These are phyloP conservation scores for Kodamaea laetipori DNA, from an alignment of 805 yeast genomes.

Conservation along the genomic window DNA sequence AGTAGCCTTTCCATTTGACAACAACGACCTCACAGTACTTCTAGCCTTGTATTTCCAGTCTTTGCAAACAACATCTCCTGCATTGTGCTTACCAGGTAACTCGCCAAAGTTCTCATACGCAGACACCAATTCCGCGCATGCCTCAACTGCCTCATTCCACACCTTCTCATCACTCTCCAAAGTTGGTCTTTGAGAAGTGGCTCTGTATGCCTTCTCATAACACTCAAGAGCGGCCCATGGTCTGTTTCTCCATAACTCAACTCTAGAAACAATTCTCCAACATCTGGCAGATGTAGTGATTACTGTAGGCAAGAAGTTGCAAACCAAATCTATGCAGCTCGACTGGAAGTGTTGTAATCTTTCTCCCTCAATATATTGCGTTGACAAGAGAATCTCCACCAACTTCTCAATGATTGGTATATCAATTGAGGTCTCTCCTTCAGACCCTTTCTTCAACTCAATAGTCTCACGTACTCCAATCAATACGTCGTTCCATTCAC, in stretches of 20 bases:
- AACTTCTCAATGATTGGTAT: constrained; percentile 73
- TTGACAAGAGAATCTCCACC: constrained; percentile 60
- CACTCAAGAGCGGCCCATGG: constrained; percentile 90
- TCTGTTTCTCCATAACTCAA: constrained; percentile 79
- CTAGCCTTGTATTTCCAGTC: constrained; percentile 90
- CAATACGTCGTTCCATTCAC: constrained; percentile 88
- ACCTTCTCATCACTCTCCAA: constrained; percentile 58
- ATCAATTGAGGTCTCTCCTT: constrained; percentile 70
- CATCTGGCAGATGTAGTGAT: constrained; percentile 67
- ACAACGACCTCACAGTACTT: constrained; percentile 66
- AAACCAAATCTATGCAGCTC: constrained; percentile 70
- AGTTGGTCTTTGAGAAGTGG: constrained; percentile 64
- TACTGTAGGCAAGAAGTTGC: constrained; percentile 65
- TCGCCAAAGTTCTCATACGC: constrained; percentile 91
- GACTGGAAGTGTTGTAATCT: constrained; percentile 63
- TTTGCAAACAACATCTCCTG: constrained; percentile 82
- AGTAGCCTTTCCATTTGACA: constrained; percentile 73
- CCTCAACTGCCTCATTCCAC: constrained; percentile 80
- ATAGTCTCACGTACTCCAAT: constrained; percentile 69
- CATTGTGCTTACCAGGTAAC: constrained; percentile 72
- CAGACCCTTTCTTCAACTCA: constrained; percentile 53
- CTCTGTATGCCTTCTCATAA: constrained; percentile 84
- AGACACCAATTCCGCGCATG: constrained; percentile 75
- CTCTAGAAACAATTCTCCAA: constrained; percentile 84
- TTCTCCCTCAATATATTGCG: constrained; percentile 43